Conservation (phyloP, 345 rosid genomes). For the Ailanthus altissimus region DNA sequence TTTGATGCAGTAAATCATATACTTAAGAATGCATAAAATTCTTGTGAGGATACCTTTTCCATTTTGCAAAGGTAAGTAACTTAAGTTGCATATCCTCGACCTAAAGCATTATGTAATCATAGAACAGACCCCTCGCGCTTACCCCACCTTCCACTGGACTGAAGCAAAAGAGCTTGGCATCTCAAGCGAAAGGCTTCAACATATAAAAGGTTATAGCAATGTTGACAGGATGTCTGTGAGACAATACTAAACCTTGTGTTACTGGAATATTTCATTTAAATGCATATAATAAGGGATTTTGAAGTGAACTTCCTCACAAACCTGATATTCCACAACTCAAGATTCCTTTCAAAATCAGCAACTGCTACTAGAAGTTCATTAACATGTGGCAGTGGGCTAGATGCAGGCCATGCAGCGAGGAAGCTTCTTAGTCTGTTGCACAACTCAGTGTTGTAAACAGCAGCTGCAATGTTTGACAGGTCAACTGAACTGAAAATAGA, state of each 20-base stretch:
- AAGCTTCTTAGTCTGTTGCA: constrained; percentile 71
- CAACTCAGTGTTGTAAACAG: constrained; percentile 78
- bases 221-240: constrained; percentile 3
- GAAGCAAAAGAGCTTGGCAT: constrained; percentile 28
- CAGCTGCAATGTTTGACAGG: constrained; percentile 77
- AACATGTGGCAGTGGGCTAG: constrained; percentile 78
- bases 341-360: constrained; percentile 84
- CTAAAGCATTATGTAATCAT: constrained; percentile 84
- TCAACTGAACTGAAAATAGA: constrained; percentile 74
- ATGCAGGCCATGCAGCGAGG: constrained; percentile 87
- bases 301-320: constrained; percentile 31
- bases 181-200: constrained; percentile 19
- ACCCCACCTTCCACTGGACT: constrained; percentile 86
- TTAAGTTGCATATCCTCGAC: constrained; percentile 90
- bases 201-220: constrained; percentile 9
- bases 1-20: neutral
- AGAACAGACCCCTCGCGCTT: constrained; percentile 74
- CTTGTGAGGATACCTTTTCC: constrained; percentile 60
- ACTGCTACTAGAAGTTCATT: constrained; percentile 83
- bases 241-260: neutral
- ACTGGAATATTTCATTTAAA: neutral
- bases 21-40: neutral
- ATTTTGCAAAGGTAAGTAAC: constrained; percentile 82
- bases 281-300: neutral
- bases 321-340: constrained; percentile 86